These are phyloP conservation scores for Cunninghamia lanceolata DNA, from an alignment of 75 land plant species.

Conservation along the genomic window DNA sequence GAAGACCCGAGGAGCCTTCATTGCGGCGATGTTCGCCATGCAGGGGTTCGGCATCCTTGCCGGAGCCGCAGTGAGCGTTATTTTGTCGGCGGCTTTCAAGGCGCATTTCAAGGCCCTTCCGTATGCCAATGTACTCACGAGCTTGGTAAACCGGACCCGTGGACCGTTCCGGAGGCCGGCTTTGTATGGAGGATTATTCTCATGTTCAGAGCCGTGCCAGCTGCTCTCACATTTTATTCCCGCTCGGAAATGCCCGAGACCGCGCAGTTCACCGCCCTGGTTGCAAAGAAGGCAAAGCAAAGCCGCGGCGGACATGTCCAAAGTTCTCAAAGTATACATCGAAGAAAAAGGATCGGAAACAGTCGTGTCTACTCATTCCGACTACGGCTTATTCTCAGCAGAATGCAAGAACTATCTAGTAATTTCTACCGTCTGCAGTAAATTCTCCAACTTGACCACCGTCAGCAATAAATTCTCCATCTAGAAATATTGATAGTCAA, in stretches of 20 bases:
- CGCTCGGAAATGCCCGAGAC: slow-evolving; percentile 58
- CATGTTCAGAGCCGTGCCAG: slow-evolving; percentile 49
- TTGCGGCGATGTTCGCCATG: too few species aligned
- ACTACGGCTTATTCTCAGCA: slow-evolving; percentile 1
- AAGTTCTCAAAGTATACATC: slow-evolving; percentile 38
- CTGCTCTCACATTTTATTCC: slow-evolving; percentile 48
- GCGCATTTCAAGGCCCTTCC: not conserved
- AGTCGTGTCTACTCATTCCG: not conserved
- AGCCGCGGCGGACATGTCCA: slow-evolving; percentile 45
- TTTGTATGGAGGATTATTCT: slow-evolving; percentile 46
- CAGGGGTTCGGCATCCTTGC: too few species aligned
- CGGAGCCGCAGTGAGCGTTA: too few species aligned
- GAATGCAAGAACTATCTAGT: too few species aligned
- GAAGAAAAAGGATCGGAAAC: not conserved
- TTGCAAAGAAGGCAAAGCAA: slow-evolving; percentile 32
- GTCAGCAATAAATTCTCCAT: too few species aligned
- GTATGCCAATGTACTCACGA: not conserved
- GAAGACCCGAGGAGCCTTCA: too few species aligned
- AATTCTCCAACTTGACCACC: too few species aligned
- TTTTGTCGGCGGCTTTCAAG: slow-evolving; percentile 29
- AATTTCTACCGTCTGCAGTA: too few species aligned
- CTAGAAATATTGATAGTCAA: too few species aligned
- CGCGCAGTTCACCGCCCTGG: slow-evolving; percentile 51
- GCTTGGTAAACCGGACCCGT: slow-evolving; percentile 10
- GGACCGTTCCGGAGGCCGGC: slow-evolving; percentile 48